Conservation (phyloP, 2,329 filamentous ascomycete genomes). For the Coniochaeta hoffmannii region DNA sequence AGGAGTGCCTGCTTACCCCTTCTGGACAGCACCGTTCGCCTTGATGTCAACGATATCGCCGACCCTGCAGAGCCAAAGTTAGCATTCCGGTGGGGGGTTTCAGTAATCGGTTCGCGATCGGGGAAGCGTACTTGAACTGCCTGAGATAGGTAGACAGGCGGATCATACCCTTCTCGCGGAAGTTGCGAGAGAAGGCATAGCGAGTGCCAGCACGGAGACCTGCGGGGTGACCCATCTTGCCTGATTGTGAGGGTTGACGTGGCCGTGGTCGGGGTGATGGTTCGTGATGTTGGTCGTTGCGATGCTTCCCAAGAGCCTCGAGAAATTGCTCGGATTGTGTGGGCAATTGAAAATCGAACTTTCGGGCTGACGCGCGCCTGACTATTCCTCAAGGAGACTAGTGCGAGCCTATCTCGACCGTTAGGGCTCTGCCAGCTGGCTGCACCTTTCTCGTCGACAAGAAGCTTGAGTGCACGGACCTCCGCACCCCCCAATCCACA, state of each 20-base stretch:
- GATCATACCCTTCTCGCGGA: slow-evolving; percentile 95
- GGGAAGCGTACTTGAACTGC: slow-evolving; percentile 68
- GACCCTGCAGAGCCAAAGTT: slow-evolving; percentile 53
- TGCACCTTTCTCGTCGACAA: neutral
- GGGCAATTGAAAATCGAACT: slow-evolving; percentile 26
- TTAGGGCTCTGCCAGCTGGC: slow-evolving; percentile 4
- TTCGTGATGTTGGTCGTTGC: slow-evolving; percentile 18
- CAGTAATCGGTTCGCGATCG: neutral
- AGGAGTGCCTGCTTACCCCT: slow-evolving; percentile 62
- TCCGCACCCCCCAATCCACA: neutral
- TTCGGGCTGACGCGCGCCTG: slow-evolving; percentile 5
- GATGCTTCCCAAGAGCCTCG: slow-evolving; percentile 14
- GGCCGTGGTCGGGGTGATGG: slow-evolving; percentile 20
- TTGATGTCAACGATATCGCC: slow-evolving; percentile 99
- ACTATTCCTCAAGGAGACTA: neutral
- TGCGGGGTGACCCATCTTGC: slow-evolving; percentile 78
- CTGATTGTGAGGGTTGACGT: slow-evolving; percentile 30
- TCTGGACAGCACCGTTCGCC: slow-evolving; percentile 96
- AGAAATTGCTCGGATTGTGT: slow-evolving; percentile 17
- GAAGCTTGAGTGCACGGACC: neutral
- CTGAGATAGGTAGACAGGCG: slow-evolving; percentile 88
- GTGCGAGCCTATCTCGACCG: neutral
- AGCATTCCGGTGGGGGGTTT: slow-evolving; percentile 21
- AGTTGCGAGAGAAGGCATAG: slow-evolving; percentile 90
- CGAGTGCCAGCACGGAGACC: slow-evolving; percentile 83